These are phyloP conservation scores for Pachysolen tannophilus DNA, from an alignment of 805 yeast species.

Conservation along the genomic window DNA sequence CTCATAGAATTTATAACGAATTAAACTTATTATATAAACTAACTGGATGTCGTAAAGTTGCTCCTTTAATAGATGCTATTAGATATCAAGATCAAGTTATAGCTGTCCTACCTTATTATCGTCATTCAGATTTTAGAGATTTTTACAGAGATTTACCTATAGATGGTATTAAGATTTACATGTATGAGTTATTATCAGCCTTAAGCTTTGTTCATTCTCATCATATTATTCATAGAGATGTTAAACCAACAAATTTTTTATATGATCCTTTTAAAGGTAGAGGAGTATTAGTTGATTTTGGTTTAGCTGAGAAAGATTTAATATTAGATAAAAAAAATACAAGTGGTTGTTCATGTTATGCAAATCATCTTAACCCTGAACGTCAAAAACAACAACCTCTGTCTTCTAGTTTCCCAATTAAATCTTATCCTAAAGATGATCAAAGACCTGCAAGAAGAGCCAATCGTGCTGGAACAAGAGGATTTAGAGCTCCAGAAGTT, in stretches of 20 bases:
- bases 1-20: constrained; percentile 85
- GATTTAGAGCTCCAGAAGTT: constrained; percentile 93
- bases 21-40: constrained; percentile 65
- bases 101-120: constrained; percentile 86
- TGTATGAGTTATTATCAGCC: constrained; percentile 72
- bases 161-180: constrained; percentile 72
- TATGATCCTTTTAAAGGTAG: constrained; percentile 56
- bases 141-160: constrained; percentile 76
- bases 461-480: constrained; percentile 94
- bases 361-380: constrained; percentile 6
- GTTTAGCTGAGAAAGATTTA: constrained; percentile 66
- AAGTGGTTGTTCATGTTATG: constrained; percentile 47
- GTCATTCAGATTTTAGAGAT: constrained; percentile 84
- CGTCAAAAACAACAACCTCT: constrained; percentile 23
- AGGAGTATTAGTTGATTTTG: constrained; percentile 89
- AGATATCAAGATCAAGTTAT: constrained; percentile 87
- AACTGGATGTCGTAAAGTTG: constrained; percentile 65
- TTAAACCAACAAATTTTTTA: constrained; percentile 69
- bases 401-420: constrained; percentile 28
- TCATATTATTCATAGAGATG: constrained; percentile 86
- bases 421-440: constrained; percentile 75
- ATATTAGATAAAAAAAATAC: constrained; percentile 19
- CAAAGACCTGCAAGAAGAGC: constrained; percentile 85
- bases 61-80: constrained; percentile 83
- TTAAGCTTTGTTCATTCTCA: constrained; percentile 68